These are phyloP conservation scores for Coffea humblotiana DNA, from an alignment of 305 asterid species.

Conservation along the genomic window DNA sequence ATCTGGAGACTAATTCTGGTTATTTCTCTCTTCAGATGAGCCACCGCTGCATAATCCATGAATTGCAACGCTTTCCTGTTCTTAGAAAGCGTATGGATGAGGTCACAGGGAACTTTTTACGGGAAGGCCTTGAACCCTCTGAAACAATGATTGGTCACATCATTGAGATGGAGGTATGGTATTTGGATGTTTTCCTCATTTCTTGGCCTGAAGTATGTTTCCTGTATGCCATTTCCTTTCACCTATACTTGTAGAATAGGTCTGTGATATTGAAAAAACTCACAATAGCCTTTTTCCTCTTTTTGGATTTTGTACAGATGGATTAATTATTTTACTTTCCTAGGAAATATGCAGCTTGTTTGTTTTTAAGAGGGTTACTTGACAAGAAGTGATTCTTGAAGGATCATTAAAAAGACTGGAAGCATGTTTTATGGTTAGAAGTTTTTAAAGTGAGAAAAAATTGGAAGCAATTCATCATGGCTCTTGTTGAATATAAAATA, in stretches of 20 bases:
- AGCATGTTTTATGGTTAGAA: not conserved
- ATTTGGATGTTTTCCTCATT: not conserved
- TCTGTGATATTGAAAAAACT: not conserved
- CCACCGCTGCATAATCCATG: slow-evolving; percentile 71
- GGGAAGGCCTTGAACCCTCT: slow-evolving; percentile 95
- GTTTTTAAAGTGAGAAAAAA: not conserved
- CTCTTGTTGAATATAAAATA: not conserved
- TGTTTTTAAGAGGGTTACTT: not conserved
- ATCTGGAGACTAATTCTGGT: slow-evolving; percentile 24
- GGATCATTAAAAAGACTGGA: not conserved
- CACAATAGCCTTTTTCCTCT: not conserved
- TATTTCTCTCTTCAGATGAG: slow-evolving; percentile 58
- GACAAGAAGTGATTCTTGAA: not conserved
- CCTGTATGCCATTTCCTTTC: not conserved
- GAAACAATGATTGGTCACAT: slow-evolving; percentile 93
- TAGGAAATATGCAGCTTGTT: not conserved
- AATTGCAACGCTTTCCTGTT: slow-evolving; percentile 76
- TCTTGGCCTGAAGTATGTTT: not conserved
- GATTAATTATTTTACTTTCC: not conserved
- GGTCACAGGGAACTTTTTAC: slow-evolving; percentile 65
- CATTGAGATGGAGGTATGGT: slow-evolving; percentile 91
- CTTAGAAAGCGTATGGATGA: slow-evolving; percentile 71
- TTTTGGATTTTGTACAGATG: not conserved
- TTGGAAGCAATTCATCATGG: not conserved
- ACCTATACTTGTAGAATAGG: not conserved